Base-by-base conservation (phyloP, 1,284 basidiomycete species). In the Naganishia liquefaciens region DNA sequence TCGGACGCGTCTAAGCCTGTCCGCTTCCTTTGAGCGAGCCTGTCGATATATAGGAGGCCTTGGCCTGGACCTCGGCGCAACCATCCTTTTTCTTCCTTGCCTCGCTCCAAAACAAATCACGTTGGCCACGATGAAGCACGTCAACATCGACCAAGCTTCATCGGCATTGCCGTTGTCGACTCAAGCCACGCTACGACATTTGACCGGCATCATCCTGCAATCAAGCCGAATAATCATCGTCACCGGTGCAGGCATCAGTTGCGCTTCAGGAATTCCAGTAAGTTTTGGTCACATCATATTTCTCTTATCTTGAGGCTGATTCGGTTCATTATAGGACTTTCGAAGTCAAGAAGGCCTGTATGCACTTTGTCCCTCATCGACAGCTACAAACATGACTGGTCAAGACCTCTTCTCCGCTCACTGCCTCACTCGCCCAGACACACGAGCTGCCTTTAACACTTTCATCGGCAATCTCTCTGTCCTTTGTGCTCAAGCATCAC, bases 371-470 rank as follows among this genome's bases (percentile, higher is more conserved):
- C 81, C 88, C 9, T 46, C 47, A 9, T 57, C 66, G 2, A 86
- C 84, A n/a, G 91, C 92, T 2, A 90, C 91, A 1, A 84, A 91
- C 5, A 84, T 95, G 28, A 42, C 88, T 3, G 91, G 91, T n/a
- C 92, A 89, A 76, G 93, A 96, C 74, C 80, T 96, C 10, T 96
- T 96, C 73, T 90, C 95, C 80, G 89, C 91, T 30, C 89, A 89
- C 25, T 88, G 93, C 13, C 90, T 95, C 76, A 86, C 86, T 68
- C 90, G 93, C 54, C 27, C 70, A 67, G 46, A 66, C 86, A 87
- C 88, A 83, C 57, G 89, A 85, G 77, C 84, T 84, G 70, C 89
- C 84, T 44, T 92, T 87, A 21, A 84, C 49, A 70, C 87, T 2
- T 79, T 92, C 6, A 92, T 95, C 76, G 93, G 88, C 75, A 87